Evolutionary conservation across 148 eudicot genomes (phyloP).

Genomic region (Chenopodium berlandieri): DNA sequence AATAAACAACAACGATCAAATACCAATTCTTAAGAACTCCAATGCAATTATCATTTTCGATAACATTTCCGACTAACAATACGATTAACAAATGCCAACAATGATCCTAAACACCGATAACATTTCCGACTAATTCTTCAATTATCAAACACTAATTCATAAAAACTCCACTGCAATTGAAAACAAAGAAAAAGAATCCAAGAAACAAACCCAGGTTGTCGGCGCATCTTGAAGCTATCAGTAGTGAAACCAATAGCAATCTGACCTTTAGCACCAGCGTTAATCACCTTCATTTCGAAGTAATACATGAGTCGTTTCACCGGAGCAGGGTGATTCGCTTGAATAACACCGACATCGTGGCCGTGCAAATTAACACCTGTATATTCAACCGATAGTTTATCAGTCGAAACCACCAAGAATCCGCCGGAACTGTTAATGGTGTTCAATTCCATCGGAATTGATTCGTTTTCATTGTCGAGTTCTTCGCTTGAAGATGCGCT

Average conservation of each 20-base stretch:
- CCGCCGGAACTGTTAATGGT: constrained; percentile 78
- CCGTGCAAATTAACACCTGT: constrained; percentile 65
- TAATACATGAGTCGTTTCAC: constrained; percentile 57
- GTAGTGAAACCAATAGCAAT: constrained; percentile 76
- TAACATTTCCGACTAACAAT: too few relatives aligned
- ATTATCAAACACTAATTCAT: not conserved
- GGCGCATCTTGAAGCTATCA: constrained; percentile 64
- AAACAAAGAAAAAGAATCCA: not conserved
- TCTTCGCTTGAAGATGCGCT: constrained; percentile 29
- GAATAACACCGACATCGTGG: constrained; percentile 86
- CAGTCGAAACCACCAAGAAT: constrained; percentile 64
- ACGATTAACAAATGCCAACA: not conserved
- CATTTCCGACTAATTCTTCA: not conserved
- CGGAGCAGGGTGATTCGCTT: constrained; percentile 75
- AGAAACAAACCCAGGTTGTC: constrained; percentile 76
- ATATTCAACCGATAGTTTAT: constrained; percentile 72
- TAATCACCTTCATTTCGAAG: constrained; percentile 71
- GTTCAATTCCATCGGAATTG: constrained; percentile 65
- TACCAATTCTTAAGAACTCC: too few relatives aligned
- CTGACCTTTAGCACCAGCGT: constrained; percentile 79
- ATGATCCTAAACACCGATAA: not conserved
- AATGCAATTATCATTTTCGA: too few relatives aligned
- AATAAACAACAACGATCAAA: too few relatives aligned
- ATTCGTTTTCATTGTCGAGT: constrained; percentile 25
- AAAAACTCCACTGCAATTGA: not conserved